A percentile compares a stretch with the other conserved stretches of the same genome.
Conservation (phyloP, 257 asterid species). For the Solanum etuberosum region DNA sequence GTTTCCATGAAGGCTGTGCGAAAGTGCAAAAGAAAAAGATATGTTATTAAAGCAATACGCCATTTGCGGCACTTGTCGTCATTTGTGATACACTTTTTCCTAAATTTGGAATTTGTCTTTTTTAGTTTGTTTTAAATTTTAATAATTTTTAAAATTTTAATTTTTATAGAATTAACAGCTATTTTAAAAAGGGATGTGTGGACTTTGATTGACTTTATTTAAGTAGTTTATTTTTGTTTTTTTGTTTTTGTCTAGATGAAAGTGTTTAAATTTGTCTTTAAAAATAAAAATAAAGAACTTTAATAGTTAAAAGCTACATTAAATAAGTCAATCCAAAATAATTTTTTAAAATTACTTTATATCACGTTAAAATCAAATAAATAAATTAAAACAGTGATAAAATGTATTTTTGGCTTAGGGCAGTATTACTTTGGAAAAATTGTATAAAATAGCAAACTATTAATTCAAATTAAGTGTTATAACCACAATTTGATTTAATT, state of each 20-base stretch:
- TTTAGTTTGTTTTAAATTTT: background rate
- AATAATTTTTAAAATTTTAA: too few relatives aligned
- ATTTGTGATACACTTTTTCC: background rate
- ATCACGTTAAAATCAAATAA: too few relatives aligned
- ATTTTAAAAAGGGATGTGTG: background rate
- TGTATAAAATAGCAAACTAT: too few relatives aligned
- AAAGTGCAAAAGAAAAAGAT: background rate
- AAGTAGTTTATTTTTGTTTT: background rate
- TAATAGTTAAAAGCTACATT: background rate
- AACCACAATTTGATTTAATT: too few relatives aligned
- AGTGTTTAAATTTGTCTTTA: too few relatives aligned
- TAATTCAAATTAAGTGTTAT: too few relatives aligned
- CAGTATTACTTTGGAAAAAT: background rate
- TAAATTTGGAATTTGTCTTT: background rate
- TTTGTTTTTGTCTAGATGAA: background rate
- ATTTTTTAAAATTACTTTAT: background rate
- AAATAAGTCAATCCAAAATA: background rate
- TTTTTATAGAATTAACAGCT: too few relatives aligned
- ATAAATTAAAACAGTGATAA: background rate
- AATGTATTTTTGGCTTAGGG: background rate
- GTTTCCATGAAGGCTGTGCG: background rate
- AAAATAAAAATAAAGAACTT: background rate
- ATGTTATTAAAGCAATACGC: background rate
- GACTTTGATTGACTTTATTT: too few relatives aligned
- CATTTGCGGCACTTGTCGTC: background rate